phyloP scores from a whole-genome alignment of 192 early-diverging fungal genomes.

The Podila horticola region DNA sequence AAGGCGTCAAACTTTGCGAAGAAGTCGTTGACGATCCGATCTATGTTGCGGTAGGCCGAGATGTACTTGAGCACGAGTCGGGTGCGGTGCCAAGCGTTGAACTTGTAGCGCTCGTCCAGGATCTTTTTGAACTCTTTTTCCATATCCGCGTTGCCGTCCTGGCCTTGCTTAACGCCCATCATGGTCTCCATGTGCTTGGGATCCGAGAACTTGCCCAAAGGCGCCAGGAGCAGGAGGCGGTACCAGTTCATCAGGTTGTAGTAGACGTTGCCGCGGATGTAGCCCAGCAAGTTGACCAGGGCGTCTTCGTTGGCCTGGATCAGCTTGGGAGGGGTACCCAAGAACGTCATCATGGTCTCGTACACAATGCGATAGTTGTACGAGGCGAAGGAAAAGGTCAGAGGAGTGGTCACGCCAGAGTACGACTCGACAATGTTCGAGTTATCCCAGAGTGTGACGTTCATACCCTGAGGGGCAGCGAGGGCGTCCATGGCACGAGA shows the following conservation, averaged over 20 bases:
- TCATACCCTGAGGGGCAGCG: conserved; percentile 47
- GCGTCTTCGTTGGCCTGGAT: conserved; percentile 42
- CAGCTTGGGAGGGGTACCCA: conserved; percentile 37
- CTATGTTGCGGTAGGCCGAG: conserved; percentile 48
- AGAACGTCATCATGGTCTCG: conserved; percentile 43
- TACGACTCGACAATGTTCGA: conserved; percentile 53
- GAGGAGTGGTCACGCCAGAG: conserved; percentile 43
- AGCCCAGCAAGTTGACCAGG: conserved; percentile 38
- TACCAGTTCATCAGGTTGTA: conserved; percentile 55
- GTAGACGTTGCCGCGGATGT: conserved; percentile 48
- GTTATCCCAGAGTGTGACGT: conserved; percentile 46
- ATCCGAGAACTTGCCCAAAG: conserved; percentile 49
- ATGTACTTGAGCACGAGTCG: conserved; percentile 33
- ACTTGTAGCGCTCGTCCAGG: conserved; percentile 26
- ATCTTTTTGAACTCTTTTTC: conserved; percentile 51
- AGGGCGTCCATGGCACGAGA: conserved; percentile 35
- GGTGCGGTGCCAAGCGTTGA: conserved; percentile 43
- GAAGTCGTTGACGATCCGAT: conserved; percentile 43
- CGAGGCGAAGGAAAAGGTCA: conserved; percentile 47
- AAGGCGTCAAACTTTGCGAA: conserved; percentile 47
- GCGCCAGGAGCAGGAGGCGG: conserved; percentile 34
- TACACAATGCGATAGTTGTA: conserved; percentile 52
- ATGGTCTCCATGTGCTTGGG: conserved; percentile 53
- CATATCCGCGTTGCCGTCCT: conserved; percentile 48
- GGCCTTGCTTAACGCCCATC: conserved; percentile 54